These are phyloP conservation scores for Trichoderma harzianum DNA, from an alignment of 2,329 filamentous ascomycete genomes.

Conservation along the genomic window DNA sequence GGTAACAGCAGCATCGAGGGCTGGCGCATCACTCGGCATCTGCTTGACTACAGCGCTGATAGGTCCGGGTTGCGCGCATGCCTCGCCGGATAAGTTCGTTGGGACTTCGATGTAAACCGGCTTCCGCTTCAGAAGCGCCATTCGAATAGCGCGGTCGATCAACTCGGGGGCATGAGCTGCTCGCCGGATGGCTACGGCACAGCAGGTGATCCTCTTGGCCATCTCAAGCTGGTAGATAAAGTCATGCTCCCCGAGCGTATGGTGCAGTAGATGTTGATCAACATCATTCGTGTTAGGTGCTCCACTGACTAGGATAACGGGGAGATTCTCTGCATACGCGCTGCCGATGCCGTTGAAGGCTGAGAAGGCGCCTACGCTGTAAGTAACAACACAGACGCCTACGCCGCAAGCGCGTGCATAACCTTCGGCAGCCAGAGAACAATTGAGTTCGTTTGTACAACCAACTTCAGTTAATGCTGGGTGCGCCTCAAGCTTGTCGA, in stretches of 20 bases:
- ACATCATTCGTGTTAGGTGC: slow-evolving; percentile 14
- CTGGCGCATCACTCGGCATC: neutral
- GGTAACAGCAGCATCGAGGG: neutral
- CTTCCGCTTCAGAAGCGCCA: neutral
- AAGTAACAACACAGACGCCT: slow-evolving; percentile 18
- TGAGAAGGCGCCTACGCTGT: slow-evolving; percentile 21
- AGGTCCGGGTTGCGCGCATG: neutral
- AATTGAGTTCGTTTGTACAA: neutral
- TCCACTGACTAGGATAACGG: slow-evolving; percentile 20
- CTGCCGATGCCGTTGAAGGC: slow-evolving; percentile 19
- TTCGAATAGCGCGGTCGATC: neutral
- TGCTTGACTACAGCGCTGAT: neutral
- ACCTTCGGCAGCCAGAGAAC: neutral
- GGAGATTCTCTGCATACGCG: slow-evolving; percentile 18
- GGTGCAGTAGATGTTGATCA: neutral
- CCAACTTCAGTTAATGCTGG: neutral
- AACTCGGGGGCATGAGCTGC: neutral
- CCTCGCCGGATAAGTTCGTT: neutral
- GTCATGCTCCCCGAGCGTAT: neutral
- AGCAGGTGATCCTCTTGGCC: neutral
- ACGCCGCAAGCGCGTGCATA: neutral
- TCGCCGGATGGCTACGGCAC: neutral
- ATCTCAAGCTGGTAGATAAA: neutral
- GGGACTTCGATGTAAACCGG: neutral
- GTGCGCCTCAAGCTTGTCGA: neutral